phyloP scores from a whole-genome alignment of 108 stramenopile genomes.

The Conticribra guillardii region DNA sequence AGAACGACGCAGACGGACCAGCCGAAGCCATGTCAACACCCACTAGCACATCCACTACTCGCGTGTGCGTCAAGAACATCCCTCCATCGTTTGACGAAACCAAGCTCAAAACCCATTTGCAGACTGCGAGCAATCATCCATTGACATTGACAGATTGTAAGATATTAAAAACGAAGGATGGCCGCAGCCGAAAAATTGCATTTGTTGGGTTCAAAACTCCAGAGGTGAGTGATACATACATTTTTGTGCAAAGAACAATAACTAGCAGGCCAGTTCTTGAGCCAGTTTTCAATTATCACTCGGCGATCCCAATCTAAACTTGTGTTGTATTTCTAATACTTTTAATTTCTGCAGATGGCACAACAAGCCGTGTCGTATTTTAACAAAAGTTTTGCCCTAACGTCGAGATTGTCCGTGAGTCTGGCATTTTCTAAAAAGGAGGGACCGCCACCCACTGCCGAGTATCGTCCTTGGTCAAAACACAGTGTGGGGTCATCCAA shows the following conservation, averaged over 20 bases:
- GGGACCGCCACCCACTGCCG: constrained; percentile 22
- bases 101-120: constrained; percentile 63
- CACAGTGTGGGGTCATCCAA: constrained; percentile 54
- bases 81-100: constrained; percentile 68
- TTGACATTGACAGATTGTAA: constrained; percentile 75
- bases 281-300: too few relatives aligned
- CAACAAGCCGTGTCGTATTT: constrained; percentile 59
- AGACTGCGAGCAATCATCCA: constrained; percentile 21
- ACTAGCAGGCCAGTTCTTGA: too few relatives aligned
- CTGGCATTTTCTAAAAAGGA: constrained; percentile 66
- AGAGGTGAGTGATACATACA: constrained; percentile 3
- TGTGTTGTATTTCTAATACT: too few relatives aligned
- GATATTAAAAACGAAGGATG: constrained; percentile 69
- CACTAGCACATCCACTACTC: constrained; percentile 54
- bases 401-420: constrained; percentile 69
- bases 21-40: too few relatives aligned
- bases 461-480: constrained; percentile 63
- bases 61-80: constrained; percentile 87
- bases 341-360: constrained; percentile 44
- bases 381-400: constrained; percentile 60
- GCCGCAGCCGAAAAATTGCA: constrained; percentile 72
- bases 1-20: too few relatives aligned
- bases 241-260: too few relatives aligned
- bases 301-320: too few relatives aligned
- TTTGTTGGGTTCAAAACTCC: constrained; percentile 79